phyloP scores from a whole-genome alignment of 1,284 basidiomycete genomes.

The Boletus sp. region DNA sequence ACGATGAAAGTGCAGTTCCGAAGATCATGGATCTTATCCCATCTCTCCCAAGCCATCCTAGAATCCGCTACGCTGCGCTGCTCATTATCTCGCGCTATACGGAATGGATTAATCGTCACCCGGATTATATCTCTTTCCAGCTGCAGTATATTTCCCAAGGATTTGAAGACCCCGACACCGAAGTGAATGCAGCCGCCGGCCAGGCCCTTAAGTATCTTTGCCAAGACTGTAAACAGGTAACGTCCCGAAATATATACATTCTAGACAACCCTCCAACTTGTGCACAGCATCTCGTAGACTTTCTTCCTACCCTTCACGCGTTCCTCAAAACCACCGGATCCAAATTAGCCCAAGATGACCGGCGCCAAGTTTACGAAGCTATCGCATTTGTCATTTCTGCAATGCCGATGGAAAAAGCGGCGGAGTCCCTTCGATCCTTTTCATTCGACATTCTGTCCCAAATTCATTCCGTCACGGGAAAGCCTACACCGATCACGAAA shows the following conservation, averaged over 20 bases:
- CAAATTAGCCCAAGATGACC: conserved; percentile 84
- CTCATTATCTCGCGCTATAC: conserved; percentile 96
- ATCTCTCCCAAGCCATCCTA: conserved; percentile 84
- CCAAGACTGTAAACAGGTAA: conserved; percentile 88
- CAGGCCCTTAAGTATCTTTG: conserved; percentile 97
- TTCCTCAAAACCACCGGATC: conserved; percentile 79
- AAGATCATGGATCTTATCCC: conserved; percentile 96
- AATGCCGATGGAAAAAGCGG: conserved; percentile 85
- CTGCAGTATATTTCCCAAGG: conserved; percentile 91
- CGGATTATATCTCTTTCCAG: conserved; percentile 82
- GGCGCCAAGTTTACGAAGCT: conserved; percentile 89
- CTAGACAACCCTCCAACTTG: conserved; percentile 3
- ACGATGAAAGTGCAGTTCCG: conserved; percentile 83
- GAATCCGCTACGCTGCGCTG: conserved; percentile 91
- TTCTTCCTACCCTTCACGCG: conserved; percentile 86
- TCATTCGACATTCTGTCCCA: conserved; percentile 69
- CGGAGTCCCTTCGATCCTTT: conserved; percentile 82
- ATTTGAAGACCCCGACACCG: conserved; percentile 75
- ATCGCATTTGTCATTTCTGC: conserved; percentile 93
- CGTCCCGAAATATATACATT: conserved; percentile 4
- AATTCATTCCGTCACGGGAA: conserved; percentile 59
- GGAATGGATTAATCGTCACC: conserved; percentile 92
- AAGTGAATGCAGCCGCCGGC: conserved; percentile 91
- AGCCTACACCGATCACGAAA: conserved; percentile 50
- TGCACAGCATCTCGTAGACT: conserved; percentile 81